Conservation (phyloP, 179 eudicot genomes). For the Silene coronaria region DNA sequence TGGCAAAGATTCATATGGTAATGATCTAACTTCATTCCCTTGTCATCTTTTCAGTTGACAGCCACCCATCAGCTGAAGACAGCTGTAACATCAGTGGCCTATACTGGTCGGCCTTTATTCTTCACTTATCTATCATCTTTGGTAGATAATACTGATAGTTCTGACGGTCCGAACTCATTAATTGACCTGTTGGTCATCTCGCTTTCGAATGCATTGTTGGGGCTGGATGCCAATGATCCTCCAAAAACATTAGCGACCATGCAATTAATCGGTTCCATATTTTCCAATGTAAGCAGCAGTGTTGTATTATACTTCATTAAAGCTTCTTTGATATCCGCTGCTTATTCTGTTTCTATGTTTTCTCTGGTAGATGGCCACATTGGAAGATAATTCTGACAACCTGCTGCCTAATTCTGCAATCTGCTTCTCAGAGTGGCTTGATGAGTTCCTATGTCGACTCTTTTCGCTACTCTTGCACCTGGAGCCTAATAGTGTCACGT, state of each 20-base stretch:
- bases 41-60: constrained; percentile 59
- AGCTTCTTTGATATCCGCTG: not conserved
- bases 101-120: constrained; percentile 72
- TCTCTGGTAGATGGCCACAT: constrained; percentile 55
- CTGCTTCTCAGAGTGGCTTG: constrained; percentile 95
- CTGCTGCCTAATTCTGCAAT: constrained; percentile 45
- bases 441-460: constrained; percentile 87
- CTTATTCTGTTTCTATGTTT: constrained; percentile 21
- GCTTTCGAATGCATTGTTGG: constrained; percentile 85
- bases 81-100: constrained; percentile 89
- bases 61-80: constrained; percentile 98
- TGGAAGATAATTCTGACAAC: constrained; percentile 62
- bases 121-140: constrained; percentile 48
- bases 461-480: constrained; percentile 84
- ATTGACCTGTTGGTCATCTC: constrained; percentile 77
- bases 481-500: constrained; percentile 93
- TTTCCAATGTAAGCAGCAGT: constrained; percentile 74
- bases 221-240: constrained; percentile 99
- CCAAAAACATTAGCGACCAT: constrained; percentile 96
- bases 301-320: not conserved
- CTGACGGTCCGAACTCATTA: constrained; percentile 39
- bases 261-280: constrained; percentile 93
- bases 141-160: constrained; percentile 36
- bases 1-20: not conserved
- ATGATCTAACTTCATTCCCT: constrained; percentile 14